Base-by-base conservation (phyloP, 768 basidiomycete species). In the Galerina marginata region DNA sequence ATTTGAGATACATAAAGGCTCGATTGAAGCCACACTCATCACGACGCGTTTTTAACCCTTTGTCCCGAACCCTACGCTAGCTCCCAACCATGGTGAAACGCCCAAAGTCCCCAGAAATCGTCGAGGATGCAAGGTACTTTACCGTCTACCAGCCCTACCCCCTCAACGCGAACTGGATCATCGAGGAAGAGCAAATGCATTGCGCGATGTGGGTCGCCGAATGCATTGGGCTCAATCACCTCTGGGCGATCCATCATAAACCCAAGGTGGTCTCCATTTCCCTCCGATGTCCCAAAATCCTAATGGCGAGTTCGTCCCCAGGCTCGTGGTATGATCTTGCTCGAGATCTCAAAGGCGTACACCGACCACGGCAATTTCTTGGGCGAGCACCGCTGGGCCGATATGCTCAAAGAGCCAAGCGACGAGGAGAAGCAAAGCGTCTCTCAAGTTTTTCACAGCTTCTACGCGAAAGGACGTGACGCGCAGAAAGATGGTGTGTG, bases 131-230 rank as follows among this genome's bases (percentile, higher is more conserved):
- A 49, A 77, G 77, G 48, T 82, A 80, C 66, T 80, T 79, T 64
- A 78, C 79, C 12, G 74, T 84, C 20, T 77, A 76, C 58, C 73
- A 81, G 38, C 82, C 84, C 4, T 86, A 80, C 63, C 84, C 84
- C 0, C 70, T 80, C 46, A 78, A 82, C 65, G 78, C 77, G 3
- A 79, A 83, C 64, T 82, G 78, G 77, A 76, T 80, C 54, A 58
- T 80, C 4, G 63, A 70, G 5, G 65, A 69, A 5, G 80, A 83
- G 63, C 76, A 73, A 36, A 75, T 74, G 29, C 66, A 67, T 4
- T 81, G 81, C 60, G 75, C 76, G 37, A 75, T 71, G 59, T 86
- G 84, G 84, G 72, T 85, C 43, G 82, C 81, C 6, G 74, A 77
- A 29, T 74, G 75, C 50, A 73, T 83, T 23, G 81, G 78, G 58